phyloP scores from a whole-genome alignment of 2,329 filamentous ascomycete species.

The Colletotrichum musicola region DNA sequence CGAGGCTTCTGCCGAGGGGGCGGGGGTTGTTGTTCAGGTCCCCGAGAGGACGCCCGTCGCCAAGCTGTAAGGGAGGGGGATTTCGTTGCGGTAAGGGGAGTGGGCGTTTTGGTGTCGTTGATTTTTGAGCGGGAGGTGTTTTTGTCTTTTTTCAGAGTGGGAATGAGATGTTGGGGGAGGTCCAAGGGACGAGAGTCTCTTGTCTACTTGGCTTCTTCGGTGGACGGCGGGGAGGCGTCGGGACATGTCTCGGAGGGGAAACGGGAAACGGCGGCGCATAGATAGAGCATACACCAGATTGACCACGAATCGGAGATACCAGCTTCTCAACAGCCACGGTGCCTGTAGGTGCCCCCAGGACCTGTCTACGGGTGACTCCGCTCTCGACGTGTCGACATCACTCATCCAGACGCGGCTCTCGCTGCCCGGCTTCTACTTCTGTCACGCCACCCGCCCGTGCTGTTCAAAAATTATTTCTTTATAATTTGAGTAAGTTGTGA shows the following conservation, averaged over 20 bases:
- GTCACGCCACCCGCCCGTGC: too few species aligned
- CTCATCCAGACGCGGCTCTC: background rate
- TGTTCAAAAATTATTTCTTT: too few species aligned
- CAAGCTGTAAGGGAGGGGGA: slow-evolving; percentile 27
- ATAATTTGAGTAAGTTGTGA: too few species aligned
- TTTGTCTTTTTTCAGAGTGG: background rate
- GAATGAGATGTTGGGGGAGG: background rate
- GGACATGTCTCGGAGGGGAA: background rate
- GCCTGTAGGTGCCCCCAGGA: background rate
- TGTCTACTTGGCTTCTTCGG: background rate
- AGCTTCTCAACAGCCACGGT: background rate
- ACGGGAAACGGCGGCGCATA: background rate
- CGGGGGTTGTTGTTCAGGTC: slow-evolving; percentile 54
- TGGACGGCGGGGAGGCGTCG: background rate
- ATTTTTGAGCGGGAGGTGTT: background rate
- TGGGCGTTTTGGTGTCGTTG: background rate
- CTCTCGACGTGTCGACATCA: background rate
- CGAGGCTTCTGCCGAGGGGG: slow-evolving; percentile 50
- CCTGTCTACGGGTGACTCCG: too few species aligned
- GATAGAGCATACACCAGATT: background rate
- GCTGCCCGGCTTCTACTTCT: background rate
- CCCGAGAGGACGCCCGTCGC: slow-evolving; percentile 39
- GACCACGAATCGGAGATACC: background rate
- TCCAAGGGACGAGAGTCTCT: background rate
- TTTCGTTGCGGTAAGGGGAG: too few species aligned